A percentile compares a stretch with the other conserved stretches of the same genome.
These are phyloP conservation scores for Anisogramma anomala DNA, from an alignment of 2,329 filamentous ascomycete genomes.

Conservation along the genomic window DNA sequence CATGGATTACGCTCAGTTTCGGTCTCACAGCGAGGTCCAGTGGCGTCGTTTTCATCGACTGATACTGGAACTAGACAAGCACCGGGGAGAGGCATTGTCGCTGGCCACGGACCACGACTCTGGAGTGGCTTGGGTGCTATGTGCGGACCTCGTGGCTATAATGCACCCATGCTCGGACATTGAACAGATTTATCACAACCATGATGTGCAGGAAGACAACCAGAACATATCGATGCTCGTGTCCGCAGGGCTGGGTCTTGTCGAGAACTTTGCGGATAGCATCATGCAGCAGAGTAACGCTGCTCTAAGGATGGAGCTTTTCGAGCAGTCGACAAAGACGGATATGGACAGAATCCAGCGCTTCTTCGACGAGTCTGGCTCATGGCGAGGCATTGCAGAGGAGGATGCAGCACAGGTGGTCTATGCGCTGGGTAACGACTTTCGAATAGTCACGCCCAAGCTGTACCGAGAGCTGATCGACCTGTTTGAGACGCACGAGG, in stretches of 20 bases:
- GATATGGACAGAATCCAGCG: constrained; percentile 63
- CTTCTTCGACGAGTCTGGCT: constrained; percentile 68
- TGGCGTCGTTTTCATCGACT: constrained; percentile 88
- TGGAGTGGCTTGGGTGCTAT: constrained; percentile 71
- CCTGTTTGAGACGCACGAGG: constrained; percentile 33
- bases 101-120: constrained; percentile 60
- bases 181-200: constrained; percentile 58
- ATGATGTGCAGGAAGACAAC: constrained; percentile 28
- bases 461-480: constrained; percentile 43
- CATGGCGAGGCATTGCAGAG: constrained; percentile 69
- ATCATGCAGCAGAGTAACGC: constrained; percentile 57
- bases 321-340: constrained; percentile 58
- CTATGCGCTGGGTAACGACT: constrained; percentile 54
- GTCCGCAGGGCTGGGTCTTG: constrained; percentile 57
- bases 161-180: constrained; percentile 68
- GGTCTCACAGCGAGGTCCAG: constrained; percentile 62
- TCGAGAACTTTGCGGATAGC: constrained; percentile 57
- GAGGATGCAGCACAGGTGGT: constrained; percentile 66
- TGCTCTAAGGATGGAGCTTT: constrained; percentile 60
- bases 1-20: constrained; percentile 66
- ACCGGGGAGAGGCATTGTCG: constrained; percentile 69
- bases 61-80: constrained; percentile 73
- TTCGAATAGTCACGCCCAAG: constrained; percentile 43
- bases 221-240: constrained; percentile 44
- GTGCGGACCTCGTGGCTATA: constrained; percentile 68